These are phyloP conservation scores for Scheffersomyces insectosa DNA, from an alignment of 1,139 yeast species.

Conservation along the genomic window DNA sequence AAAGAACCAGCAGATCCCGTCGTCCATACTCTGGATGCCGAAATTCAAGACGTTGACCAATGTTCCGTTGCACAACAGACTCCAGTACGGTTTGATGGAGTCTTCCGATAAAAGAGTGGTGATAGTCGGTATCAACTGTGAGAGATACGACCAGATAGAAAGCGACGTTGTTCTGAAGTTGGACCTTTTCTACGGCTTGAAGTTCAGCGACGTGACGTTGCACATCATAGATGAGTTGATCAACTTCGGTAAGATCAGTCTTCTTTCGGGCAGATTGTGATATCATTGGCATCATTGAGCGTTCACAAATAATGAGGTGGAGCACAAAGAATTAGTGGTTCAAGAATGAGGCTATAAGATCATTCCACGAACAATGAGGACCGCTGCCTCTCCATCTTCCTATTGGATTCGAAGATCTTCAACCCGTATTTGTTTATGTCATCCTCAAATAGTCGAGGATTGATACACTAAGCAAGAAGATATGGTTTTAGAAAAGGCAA, in stretches of 20 bases:
- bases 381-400: too few species aligned
- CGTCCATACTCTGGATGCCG: constrained; percentile 23
- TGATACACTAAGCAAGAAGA: too few species aligned
- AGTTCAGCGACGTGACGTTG: constrained; percentile 12
- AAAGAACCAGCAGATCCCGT: constrained; percentile 4
- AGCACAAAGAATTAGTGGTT: too few species aligned
- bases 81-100: background rate
- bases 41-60: constrained; percentile 11
- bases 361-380: too few species aligned
- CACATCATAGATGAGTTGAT: constrained; percentile 10
- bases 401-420: too few species aligned
- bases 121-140: constrained; percentile 4
- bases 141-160: constrained; percentile 6
- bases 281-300: too few species aligned
- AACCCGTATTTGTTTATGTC: too few species aligned
- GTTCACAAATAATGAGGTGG: background rate
- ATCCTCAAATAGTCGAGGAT: too few species aligned
- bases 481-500: too few species aligned
- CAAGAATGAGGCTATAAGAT: too few species aligned
- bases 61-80: constrained; percentile 1
- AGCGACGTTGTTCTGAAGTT: constrained; percentile 10
- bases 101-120: background rate
- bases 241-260: constrained; percentile 2
- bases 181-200: constrained; percentile 17
- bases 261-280: constrained; percentile 4